A percentile compares a stretch with the other conserved stretches of the same genome.
These are phyloP conservation scores for Mycosarcoma maydis DNA, from an alignment of 1,284 basidiomycete species.

Conservation along the genomic window DNA sequence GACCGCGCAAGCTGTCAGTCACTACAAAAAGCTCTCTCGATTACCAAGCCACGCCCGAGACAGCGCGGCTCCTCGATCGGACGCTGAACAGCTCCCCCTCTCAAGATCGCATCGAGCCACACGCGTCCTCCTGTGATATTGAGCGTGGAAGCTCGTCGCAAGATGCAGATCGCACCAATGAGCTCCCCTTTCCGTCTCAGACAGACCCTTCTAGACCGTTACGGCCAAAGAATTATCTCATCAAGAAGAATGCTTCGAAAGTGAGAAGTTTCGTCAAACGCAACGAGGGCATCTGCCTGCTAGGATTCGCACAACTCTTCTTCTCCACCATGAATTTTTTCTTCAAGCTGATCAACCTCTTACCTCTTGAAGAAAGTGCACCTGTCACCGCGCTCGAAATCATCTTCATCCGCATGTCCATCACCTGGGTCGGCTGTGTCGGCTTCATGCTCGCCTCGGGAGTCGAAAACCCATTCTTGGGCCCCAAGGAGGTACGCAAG, in stretches of 20 bases:
- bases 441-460: slow-evolving; percentile 66
- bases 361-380: slow-evolving; percentile 69
- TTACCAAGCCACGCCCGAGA: slow-evolving; percentile 7
- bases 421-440: slow-evolving; percentile 65
- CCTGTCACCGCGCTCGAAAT: slow-evolving; percentile 66
- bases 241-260: slow-evolving; percentile 20
- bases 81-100: slow-evolving; percentile 1
- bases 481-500: slow-evolving; percentile 75
- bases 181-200: slow-evolving; percentile 44
- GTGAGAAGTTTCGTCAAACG: slow-evolving; percentile 28
- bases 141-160: slow-evolving; percentile 18
- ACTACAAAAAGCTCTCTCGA: slow-evolving; percentile 14
- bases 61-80: slow-evolving; percentile 19
- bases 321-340: slow-evolving; percentile 71
- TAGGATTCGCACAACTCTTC: slow-evolving; percentile 45
- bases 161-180: slow-evolving; percentile 9
- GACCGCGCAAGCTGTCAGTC: slow-evolving; percentile 27
- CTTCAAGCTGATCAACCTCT: slow-evolving; percentile 74
- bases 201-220: slow-evolving; percentile 37
- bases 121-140: slow-evolving; percentile 18
- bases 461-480: slow-evolving; percentile 75
- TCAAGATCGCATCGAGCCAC: not conserved
- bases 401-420: slow-evolving; percentile 72
- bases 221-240: slow-evolving; percentile 37
- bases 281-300: slow-evolving; percentile 45